These are phyloP conservation scores for Glycine soja DNA, from an alignment of 306 rosid genomes.

Conservation along the genomic window DNA sequence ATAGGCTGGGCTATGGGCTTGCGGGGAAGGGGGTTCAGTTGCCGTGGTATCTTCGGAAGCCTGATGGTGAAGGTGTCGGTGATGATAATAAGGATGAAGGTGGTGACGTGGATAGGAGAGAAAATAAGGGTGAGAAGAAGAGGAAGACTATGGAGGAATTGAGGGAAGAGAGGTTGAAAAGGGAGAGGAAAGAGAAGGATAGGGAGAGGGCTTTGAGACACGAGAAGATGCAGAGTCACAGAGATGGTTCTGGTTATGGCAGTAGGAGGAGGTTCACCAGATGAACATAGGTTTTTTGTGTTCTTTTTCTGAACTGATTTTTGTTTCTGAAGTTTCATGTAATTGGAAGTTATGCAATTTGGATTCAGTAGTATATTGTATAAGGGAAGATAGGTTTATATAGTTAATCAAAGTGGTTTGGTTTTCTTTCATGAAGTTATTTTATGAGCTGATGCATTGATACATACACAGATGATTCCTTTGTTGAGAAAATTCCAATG, in stretches of 20 bases:
- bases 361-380: not conserved
- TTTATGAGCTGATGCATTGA: not conserved
- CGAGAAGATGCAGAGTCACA: conserved; percentile 48
- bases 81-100: not conserved
- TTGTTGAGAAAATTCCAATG: not conserved
- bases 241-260: conserved; percentile 41
- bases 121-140: conserved; percentile 49
- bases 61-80: conserved; percentile 6
- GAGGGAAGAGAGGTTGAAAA: conserved; percentile 78
- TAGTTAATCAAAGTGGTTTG: conserved; percentile 25
- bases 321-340: not conserved
- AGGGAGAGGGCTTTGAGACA: conserved; percentile 65
- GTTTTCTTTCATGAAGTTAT: not conserved
- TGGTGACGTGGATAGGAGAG: conserved; percentile 31
- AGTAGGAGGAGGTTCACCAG: conserved; percentile 55
- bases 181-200: conserved; percentile 88
- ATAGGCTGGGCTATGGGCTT: conserved; percentile 85
- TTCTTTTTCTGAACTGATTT: not conserved
- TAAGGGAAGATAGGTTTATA: conserved; percentile 20
- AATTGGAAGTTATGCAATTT: not conserved
- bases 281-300: conserved; percentile 37
- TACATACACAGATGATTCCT: not conserved
- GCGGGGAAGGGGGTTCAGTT: conserved; percentile 86
- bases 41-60: conserved; percentile 87
- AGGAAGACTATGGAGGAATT: conserved; percentile 79